Evolutionary conservation across 768 basidiomycete genomes (phyloP).

Genomic region (Pisolithus marmoratus): DNA sequence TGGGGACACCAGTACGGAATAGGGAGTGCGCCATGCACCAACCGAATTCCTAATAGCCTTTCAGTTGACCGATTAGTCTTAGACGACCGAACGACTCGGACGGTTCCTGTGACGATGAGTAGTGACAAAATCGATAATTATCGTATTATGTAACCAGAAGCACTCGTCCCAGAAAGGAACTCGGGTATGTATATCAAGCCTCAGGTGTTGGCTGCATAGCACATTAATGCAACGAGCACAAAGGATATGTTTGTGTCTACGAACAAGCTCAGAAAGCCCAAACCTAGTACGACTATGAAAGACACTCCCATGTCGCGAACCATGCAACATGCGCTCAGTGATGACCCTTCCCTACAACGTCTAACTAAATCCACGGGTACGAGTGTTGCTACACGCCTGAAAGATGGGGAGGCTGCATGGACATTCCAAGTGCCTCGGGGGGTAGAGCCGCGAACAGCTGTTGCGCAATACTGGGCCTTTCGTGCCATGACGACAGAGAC

Average conservation of each 20-base stretch:
- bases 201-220: not conserved
- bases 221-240: no score
- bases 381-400: constrained; percentile 1
- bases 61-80: no score
- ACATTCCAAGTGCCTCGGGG: constrained; percentile 16
- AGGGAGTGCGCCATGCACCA: no score
- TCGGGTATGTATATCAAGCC: not conserved
- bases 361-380: not conserved
- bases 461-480: constrained; percentile 63
- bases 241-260: constrained; percentile 2
- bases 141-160: no score
- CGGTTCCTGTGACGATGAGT: no score
- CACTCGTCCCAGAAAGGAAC: not conserved
- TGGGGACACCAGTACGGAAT: no score
- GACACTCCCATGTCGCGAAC: constrained; percentile 20
- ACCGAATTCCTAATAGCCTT: no score
- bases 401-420: constrained; percentile 3
- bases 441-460: constrained; percentile 21
- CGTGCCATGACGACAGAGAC: constrained; percentile 64
- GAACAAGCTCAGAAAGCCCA: constrained; percentile 16
- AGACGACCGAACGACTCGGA: no score
- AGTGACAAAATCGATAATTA: no score
- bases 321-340: constrained; percentile 22
- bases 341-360: constrained; percentile 3
- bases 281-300: not conserved